Conservation (phyloP, 176 grass and related monocot species). For the Aegilops speltoides region DNA sequence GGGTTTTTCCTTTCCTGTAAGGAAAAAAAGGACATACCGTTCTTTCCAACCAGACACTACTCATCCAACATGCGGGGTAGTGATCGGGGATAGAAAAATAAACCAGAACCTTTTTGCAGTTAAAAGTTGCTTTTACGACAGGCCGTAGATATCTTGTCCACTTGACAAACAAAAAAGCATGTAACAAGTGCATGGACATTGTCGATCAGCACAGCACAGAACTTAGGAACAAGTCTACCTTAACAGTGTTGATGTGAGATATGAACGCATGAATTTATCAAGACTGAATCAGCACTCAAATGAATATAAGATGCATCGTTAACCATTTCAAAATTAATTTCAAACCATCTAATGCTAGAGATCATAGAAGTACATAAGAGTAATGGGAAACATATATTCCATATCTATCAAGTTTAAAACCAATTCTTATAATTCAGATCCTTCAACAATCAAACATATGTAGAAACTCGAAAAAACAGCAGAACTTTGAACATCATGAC, state of each 20-base stretch:
- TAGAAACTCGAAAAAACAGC: not conserved
- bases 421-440: constrained; percentile 4
- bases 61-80: not conserved
- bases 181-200: not conserved
- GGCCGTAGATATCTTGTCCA: not conserved
- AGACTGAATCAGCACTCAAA: not conserved
- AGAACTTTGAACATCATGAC: constrained; percentile 7
- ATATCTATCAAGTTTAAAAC: constrained; percentile 12
- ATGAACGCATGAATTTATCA: not conserved
- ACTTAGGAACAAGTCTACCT: not conserved
- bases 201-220: not conserved
- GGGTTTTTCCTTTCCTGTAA: not conserved
- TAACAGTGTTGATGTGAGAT: constrained; percentile 18
- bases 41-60: not conserved
- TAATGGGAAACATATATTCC: not conserved
- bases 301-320: not conserved
- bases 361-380: constrained; percentile 7
- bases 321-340: constrained; percentile 9
- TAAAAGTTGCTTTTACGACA: not conserved
- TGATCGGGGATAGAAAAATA: not conserved
- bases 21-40: not conserved
- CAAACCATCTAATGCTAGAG: not conserved
- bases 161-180: constrained; percentile 13
- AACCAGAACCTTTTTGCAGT: not conserved
- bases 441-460: not conserved